Evolutionary conservation across 1,284 basidiomycete species (phyloP), one percentile per base, ranked within the genome.

Genomic region (Phylloporus sp.): DNA sequence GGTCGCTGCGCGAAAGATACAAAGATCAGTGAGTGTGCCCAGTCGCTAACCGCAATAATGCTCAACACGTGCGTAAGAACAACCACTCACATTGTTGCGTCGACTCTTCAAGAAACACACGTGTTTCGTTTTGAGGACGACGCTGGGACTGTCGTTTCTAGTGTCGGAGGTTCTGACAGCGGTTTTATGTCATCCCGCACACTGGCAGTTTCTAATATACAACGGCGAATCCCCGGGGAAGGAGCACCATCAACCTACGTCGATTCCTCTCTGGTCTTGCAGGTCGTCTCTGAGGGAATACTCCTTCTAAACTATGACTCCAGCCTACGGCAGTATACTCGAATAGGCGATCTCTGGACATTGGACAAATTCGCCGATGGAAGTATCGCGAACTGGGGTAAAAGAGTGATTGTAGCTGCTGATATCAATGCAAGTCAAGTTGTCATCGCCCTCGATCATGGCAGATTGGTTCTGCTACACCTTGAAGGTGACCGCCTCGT

Each of bases 251-350:
- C 81, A 1, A 75, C 72, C 6, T 92, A 92, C 66, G 72, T 75
- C 5, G 83, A 89, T 66, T 90, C 88, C 0, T 79, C 84, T 35
- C 78, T 86, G 12, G 83, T 92, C 1, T 85, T 94, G 0, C 95
- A 97, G 77, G 91, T 96, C 15, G 93, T 92, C 0, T 78, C 87
- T 2, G 80, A 79, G 8, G 86, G 85, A 3, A 85, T 91, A 7
- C 75, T 79, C 65, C 74, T 94, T 63, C 78, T 91, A 5, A 84
- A 90, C 70, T 87, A 85, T 72, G 85, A 91, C 65, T 45, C 70
- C 53, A 66, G 75, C 55, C 55, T 82, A 71, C 79, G 71, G 57
- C 74, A 73, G 65, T 83, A 83, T 71, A 74, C 58, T 19, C 72
- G 73, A 27, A 70, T 81, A 55, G 80, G 80, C n/a, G 72, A 76